A percentile compares a stretch with the other conserved stretches of the same genome.
These are phyloP conservation scores for Penicillium frequentans DNA, from an alignment of 2,329 filamentous ascomycete species.

Conservation along the genomic window DNA sequence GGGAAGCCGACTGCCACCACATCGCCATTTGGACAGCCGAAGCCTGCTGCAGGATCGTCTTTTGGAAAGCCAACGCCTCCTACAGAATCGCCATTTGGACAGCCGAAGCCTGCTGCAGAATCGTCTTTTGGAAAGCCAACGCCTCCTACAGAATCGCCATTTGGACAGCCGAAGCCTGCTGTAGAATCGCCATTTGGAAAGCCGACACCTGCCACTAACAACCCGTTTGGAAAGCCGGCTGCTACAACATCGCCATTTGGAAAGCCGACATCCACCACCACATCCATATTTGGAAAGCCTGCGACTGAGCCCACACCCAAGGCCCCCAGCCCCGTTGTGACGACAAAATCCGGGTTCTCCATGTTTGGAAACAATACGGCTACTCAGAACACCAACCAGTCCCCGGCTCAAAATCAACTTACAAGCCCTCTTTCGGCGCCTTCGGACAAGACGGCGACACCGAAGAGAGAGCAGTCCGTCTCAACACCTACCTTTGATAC, in stretches of 20 bases:
- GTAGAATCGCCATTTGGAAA: constrained; percentile 31
- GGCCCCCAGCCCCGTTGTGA: constrained; percentile 22
- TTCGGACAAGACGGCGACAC: constrained; percentile 35
- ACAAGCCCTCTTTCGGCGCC: constrained; percentile 31
- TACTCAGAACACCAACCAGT: constrained; percentile 1
- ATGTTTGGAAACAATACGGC: constrained; percentile 27
- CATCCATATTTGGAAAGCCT: constrained; percentile 34
- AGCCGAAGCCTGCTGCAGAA: constrained; percentile 8
- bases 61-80: constrained; percentile 20
- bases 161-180: constrained; percentile 29
- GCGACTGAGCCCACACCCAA: constrained; percentile 17
- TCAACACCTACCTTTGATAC: constrained; percentile 36
- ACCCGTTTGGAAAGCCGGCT: constrained; percentile 31
- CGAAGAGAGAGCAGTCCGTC: constrained; percentile 35
- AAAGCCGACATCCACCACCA: neutral
- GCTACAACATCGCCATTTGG: constrained; percentile 14
- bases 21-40: constrained; percentile 30
- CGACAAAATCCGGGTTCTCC: constrained; percentile 32
- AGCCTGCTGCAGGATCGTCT: neutral
- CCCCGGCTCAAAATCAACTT: constrained; percentile 20
- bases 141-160: constrained; percentile 29
- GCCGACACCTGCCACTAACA: constrained; percentile 15
- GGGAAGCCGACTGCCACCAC: constrained; percentile 6
- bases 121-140: neutral
- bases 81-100: constrained; percentile 22